Evolutionary conservation across 306 rosid genomes (phyloP), one percentile per base, ranked within the genome.

Genomic region (Lathyrus tuberosus): DNA sequence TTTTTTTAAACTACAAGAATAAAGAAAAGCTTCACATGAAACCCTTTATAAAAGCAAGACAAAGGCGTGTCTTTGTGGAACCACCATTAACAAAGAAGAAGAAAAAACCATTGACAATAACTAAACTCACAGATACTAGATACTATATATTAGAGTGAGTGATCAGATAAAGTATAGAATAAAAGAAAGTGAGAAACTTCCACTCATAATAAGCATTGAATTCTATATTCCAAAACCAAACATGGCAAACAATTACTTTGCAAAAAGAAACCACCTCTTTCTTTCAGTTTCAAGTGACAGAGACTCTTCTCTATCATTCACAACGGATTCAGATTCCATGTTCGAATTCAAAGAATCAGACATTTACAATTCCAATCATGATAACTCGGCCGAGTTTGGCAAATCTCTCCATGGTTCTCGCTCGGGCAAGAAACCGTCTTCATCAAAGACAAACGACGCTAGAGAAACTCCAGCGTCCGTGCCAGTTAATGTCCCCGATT

Each of bases 31-130:
- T 20, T 52, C 59, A 18, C 24, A 4, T 1, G 0, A 10, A 52
- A 4, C 59, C 24, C 33, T 53, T 53, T 53, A 53, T 53, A 53
- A 53, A 53, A 53, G 60, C 60, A 53, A 10, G n/a, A 53, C 33
- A 53, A 20, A 53, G n/a, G 1, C 7, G 14, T 53, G 15, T 51
- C 57, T 17, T 18, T 18, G 57, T 51, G 30, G 28, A 51, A 51
- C 30, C 49, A 44, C 49, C 57, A 18, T 51, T 18, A 51, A 51
- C 57, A 35, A 51, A 18, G 13, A 17, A 51, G 5, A 8, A 26
- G 5, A 46, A 46, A 8, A 8, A 51, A 51, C 2, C 28, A 49
- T 18, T 17, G 13, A 48, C 3, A 2, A 48, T n/a, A 46, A 14
- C 52, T 15, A 46, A 14, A 46, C 17, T 14, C 52, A 47, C 9